Evolutionary conservation across 306 rosid genomes (phyloP).

Genomic region (Cicer yamashitae): DNA sequence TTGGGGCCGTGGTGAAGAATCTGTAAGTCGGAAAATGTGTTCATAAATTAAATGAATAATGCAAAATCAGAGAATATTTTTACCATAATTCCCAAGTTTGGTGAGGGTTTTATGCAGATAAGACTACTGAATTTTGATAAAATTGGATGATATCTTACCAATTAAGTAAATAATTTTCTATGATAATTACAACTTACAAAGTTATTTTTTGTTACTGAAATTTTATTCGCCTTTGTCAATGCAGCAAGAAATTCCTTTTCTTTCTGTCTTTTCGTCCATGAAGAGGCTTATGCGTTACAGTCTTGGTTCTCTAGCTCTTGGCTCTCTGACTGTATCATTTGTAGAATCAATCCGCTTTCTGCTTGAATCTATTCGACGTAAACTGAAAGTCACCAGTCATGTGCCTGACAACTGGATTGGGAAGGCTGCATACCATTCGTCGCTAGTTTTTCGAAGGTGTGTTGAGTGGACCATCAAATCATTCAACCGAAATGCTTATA

Average conservation of each 20-base stretch:
- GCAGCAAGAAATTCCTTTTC: constrained; percentile 93
- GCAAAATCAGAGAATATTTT: constrained; percentile 5
- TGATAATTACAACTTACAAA: background rate
- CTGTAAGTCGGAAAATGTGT: constrained; percentile 64
- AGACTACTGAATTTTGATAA: background rate
- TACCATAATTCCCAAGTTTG: background rate
- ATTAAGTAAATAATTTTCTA: background rate
- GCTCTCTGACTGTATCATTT: constrained; percentile 82
- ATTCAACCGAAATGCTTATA: constrained; percentile 92
- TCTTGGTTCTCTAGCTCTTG: constrained; percentile 97
- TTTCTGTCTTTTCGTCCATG: constrained; percentile 84
- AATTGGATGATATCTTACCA: too few species aligned
- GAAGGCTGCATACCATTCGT: constrained; percentile 59
- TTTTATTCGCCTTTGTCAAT: constrained; percentile 42
- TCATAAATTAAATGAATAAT: constrained; percentile 29
- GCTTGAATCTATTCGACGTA: constrained; percentile 89
- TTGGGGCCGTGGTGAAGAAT: constrained; percentile 87
- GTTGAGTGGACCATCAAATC: constrained; percentile 89
- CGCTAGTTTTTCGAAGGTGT: constrained; percentile 63
- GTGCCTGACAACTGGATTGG: constrained; percentile 70
- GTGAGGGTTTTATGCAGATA: background rate
- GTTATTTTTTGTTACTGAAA: constrained; percentile 27
- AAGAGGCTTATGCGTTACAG: constrained; percentile 75
- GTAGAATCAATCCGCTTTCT: constrained; percentile 86
- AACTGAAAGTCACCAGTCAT: constrained; percentile 66